Percentiles rank a stretch among this genome's conserved stretches.
These are phyloP conservation scores for Orbilia quercus DNA, from an alignment of 2,329 filamentous ascomycete species.

Conservation along the genomic window DNA sequence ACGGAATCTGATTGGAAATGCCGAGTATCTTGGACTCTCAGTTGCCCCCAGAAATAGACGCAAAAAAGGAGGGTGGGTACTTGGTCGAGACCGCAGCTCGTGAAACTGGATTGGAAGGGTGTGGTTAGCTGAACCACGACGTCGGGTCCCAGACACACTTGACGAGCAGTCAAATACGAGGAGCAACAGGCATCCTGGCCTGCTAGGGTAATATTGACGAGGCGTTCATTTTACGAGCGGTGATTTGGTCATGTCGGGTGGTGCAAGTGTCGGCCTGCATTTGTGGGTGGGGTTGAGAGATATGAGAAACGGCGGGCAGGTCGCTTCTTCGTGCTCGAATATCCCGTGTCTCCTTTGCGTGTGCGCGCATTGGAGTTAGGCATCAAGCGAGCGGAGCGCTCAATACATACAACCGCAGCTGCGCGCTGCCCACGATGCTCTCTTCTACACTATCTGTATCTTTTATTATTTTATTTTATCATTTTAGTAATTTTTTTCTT, in stretches of 20 bases:
- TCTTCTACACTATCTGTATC: too few relatives aligned
- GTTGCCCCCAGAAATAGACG: conserved; percentile 23
- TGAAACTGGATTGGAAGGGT: conserved; percentile 48
- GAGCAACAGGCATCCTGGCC: conserved; percentile 7
- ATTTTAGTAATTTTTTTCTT: too few relatives aligned
- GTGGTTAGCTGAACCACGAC: conserved; percentile 22
- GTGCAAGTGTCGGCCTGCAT: not conserved
- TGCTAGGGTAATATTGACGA: conserved; percentile 27
- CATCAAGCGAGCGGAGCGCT: not conserved
- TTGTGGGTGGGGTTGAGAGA: not conserved
- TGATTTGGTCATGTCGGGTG: conserved; percentile 1
- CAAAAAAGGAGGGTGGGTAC: conserved; percentile 15
- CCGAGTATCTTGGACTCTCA: not conserved
- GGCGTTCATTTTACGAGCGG: conserved; percentile 15
- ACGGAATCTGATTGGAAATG: conserved; percentile 14
- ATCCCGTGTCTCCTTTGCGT: not conserved
- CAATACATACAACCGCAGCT: not conserved
- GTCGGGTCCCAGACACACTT: conserved; percentile 4
- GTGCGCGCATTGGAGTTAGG: not conserved
- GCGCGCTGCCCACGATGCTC: too few relatives aligned
- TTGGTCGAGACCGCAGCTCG: conserved; percentile 29
- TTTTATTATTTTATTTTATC: too few relatives aligned
- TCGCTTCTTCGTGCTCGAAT: conserved; percentile 1
- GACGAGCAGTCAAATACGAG: conserved; percentile 23
- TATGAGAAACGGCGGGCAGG: too few relatives aligned